phyloP scores from a whole-genome alignment of 2,329 filamentous ascomycete genomes.

The Botrytis porri region DNA sequence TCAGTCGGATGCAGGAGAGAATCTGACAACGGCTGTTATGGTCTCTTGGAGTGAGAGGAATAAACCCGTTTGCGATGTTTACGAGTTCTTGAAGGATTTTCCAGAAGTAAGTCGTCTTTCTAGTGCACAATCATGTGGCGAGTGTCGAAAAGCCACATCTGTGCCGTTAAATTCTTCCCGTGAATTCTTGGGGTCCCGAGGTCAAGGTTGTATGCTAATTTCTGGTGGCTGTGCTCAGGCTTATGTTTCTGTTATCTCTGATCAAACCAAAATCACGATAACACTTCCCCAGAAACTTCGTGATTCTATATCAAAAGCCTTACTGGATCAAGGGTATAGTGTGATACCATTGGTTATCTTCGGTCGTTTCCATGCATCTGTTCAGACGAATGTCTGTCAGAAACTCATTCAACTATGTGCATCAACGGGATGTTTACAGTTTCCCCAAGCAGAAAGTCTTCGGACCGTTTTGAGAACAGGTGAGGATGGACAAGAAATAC shows the following conservation, averaged over 20 bases:
- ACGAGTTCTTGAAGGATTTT: not conserved
- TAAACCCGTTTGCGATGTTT: not conserved
- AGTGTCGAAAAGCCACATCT: not conserved
- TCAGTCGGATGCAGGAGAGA: not conserved
- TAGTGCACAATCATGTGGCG: not conserved
- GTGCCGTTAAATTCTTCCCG: not conserved
- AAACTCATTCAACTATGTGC: not conserved
- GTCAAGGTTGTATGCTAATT: not conserved
- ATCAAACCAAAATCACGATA: not conserved
- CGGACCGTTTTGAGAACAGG: not conserved
- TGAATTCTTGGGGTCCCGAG: not conserved
- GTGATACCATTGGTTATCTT: not conserved
- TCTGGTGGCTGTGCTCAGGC: not conserved
- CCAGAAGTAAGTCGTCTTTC: not conserved
- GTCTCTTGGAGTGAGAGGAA: not conserved
- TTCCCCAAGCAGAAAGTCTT: not conserved
- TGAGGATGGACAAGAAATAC: not conserved
- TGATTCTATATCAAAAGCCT: not conserved
- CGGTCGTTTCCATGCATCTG: not conserved
- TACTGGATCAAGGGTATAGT: not conserved
- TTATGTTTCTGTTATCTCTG: not conserved
- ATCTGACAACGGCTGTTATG: not conserved
- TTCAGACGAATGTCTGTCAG: not conserved
- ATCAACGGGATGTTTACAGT: not conserved
- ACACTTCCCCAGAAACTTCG: not conserved